Base-by-base conservation (phyloP, 1,284 basidiomycete genomes). In the Ustilago esculenta region DNA sequence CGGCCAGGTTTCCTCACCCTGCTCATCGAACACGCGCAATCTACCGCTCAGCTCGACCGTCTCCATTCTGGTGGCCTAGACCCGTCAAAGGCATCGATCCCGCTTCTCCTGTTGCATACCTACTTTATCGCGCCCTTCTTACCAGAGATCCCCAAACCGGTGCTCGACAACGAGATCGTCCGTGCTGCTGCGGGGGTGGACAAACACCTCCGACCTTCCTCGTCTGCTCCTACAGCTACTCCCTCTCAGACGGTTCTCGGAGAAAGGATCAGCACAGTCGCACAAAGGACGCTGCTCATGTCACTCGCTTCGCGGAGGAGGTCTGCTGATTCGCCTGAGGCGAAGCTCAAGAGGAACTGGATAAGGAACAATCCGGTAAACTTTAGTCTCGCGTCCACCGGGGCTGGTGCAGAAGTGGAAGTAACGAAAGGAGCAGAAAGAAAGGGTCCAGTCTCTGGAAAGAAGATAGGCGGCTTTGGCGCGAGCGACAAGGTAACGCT, bases 71-170 rank as follows among this genome's bases (percentile, higher is more conserved):
- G 52, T 36, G 54, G 36, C 1, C 27, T 49, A 10, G 43, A 60
- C 25, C 54, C 56, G 5, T 52, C 56, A 10, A 51, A 69, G 40
- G 33, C 63, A 9, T 72, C 73, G 1, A 49, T 73, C 11, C 72
- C 67, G 1, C 46, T 76, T 9, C 43, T 76, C 1, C 53, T 76
- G 18, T 54, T 75, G 12, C 73, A 76, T 36, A 77, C 75, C 14
- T 77, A 77, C 55, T 77, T 77, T 37, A 58, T 77, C 47, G 72
- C 73, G 0, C 75, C 75, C 5, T 77, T 76, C 46, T 30, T 69
- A n/a, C 68, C 64, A 5, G 65, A 60, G 39, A 65, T 69, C 30
- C 53, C 69, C 17, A 50, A 57, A 35, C 36, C 51, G 8, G 39
- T 58, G 14, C 40, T 61, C 10, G 54, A 68, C 48, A 58, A 73